Conservation (phyloP, 2,329 filamentous ascomycete genomes). For the Lanzia echinophila region DNA sequence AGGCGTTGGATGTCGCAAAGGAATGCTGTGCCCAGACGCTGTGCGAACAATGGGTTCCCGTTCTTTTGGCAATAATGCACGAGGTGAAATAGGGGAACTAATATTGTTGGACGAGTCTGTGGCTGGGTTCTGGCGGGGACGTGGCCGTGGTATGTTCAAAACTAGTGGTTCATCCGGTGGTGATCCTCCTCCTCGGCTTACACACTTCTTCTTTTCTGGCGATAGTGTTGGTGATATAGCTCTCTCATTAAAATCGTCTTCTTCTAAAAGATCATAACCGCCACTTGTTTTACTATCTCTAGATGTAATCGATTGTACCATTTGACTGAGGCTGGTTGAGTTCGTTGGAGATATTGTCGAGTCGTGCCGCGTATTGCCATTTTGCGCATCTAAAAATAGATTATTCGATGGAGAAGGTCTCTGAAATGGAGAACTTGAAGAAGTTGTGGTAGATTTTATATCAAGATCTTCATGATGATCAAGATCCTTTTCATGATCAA, state of each 20-base stretch:
- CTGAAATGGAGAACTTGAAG: conserved; percentile 5
- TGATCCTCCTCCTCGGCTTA: conserved; percentile 2
- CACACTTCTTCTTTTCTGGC: conserved; percentile 4
- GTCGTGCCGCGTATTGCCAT: conserved; percentile 14
- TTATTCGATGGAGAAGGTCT: conserved; percentile 6
- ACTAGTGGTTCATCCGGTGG: conserved; percentile 7
- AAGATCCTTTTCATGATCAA: conserved; percentile 4
- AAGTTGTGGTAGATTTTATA: neutral
- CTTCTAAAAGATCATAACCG: conserved; percentile 19
- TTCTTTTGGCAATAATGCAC: conserved; percentile 6
- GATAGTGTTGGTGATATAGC: neutral
- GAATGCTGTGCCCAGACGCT: conserved; percentile 23
- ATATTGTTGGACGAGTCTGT: conserved; percentile 13
- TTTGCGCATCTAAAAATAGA: conserved; percentile 22
- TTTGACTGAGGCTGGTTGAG: conserved; percentile 5
- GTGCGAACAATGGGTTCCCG: conserved; percentile 22
- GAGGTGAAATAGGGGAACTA: conserved; percentile 9
- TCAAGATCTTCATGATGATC: conserved; percentile 9
- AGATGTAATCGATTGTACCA: conserved; percentile 14
- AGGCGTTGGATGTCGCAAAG: conserved; percentile 51
- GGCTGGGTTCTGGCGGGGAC: conserved; percentile 16
- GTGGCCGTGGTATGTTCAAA: conserved; percentile 17
- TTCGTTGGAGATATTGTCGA: conserved; percentile 5
- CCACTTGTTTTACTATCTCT: conserved; percentile 12
- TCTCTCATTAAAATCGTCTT: conserved; percentile 16